Evolutionary conservation across 225 moss, liverwort and hornwort genomes (phyloP).

Genomic region (Rhytidiadelphus loreus): DNA sequence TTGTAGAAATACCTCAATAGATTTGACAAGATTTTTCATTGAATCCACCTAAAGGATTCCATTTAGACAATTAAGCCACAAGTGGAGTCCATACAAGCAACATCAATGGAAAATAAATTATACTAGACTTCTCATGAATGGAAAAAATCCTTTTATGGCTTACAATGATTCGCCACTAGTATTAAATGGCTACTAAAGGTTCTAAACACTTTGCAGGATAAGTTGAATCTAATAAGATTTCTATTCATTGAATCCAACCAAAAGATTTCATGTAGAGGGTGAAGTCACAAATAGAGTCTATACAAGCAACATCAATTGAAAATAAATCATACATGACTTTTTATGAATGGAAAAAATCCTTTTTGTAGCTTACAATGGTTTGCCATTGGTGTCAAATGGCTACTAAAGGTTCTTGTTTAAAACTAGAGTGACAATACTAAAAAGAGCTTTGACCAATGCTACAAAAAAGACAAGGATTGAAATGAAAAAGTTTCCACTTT

Average conservation of each 20-base stretch:
- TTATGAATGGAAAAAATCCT: background rate
- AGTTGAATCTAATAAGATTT: rapidly evolving
- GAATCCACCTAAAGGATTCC: background rate
- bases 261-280: background rate
- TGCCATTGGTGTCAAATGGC: background rate
- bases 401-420: background rate
- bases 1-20: background rate
- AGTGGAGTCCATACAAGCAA: background rate
- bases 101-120: background rate
- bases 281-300: background rate
- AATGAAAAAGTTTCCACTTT: background rate
- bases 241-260: background rate
- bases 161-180: background rate
- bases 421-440: background rate
- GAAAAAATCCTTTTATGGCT: background rate
- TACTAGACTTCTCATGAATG: background rate
- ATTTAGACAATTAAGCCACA: background rate
- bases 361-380: background rate
- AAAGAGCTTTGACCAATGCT: background rate
- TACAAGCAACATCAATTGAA: background rate
- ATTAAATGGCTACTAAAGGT: background rate
- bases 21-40: background rate
- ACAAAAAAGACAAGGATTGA: background rate
- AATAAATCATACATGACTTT: background rate
- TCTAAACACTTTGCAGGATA: background rate